These are phyloP conservation scores for Durusdinium trenchii DNA, from an alignment of 73 alveolate genomes.

Conservation along the genomic window DNA sequence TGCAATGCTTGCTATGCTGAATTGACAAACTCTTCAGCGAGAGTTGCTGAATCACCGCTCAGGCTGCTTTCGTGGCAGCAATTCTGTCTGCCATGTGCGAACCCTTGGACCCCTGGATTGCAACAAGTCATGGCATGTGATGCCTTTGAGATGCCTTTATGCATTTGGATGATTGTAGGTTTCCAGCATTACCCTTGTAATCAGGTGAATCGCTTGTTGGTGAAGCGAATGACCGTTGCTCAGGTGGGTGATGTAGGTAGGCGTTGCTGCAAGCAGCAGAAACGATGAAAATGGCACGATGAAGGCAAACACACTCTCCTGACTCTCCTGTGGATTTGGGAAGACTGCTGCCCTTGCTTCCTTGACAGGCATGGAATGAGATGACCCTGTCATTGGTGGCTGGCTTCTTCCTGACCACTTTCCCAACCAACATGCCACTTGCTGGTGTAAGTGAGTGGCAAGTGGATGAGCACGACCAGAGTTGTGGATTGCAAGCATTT, in stretches of 20 bases:
- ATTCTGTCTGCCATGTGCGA: slow-evolving; percentile 63
- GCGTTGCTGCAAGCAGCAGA: not conserved
- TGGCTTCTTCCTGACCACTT: slow-evolving; percentile 64
- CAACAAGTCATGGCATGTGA: too few relatives aligned
- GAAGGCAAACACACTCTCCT: not conserved
- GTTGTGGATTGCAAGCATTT: too few relatives aligned
- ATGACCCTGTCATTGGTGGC: not conserved
- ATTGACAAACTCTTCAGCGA: not conserved
- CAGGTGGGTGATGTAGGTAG: slow-evolving; percentile 6
- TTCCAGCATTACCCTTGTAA: not conserved
- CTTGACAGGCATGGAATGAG: slow-evolving; percentile 38
- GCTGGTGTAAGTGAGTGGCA: too few relatives aligned
- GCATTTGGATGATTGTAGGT: not conserved
- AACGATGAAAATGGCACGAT: not conserved
- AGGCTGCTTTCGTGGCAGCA: slow-evolving; percentile 76
- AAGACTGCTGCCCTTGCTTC: not conserved
- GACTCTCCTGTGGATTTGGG: not conserved
- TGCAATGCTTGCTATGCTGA: too few relatives aligned
- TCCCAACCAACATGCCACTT: slow-evolving; percentile 72
- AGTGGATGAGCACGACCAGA: too few relatives aligned
- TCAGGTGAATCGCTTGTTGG: slow-evolving; percentile 94
- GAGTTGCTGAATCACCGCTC: not conserved
- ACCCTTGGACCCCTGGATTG: slow-evolving; percentile 21
- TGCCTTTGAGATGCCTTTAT: too few relatives aligned
- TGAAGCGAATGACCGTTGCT: slow-evolving; percentile 77